A percentile compares a stretch with the other conserved stretches of the same genome.
Evolutionary conservation across 1,284 basidiomycete genomes (phyloP).

Genomic region (Leccinum insolens): DNA sequence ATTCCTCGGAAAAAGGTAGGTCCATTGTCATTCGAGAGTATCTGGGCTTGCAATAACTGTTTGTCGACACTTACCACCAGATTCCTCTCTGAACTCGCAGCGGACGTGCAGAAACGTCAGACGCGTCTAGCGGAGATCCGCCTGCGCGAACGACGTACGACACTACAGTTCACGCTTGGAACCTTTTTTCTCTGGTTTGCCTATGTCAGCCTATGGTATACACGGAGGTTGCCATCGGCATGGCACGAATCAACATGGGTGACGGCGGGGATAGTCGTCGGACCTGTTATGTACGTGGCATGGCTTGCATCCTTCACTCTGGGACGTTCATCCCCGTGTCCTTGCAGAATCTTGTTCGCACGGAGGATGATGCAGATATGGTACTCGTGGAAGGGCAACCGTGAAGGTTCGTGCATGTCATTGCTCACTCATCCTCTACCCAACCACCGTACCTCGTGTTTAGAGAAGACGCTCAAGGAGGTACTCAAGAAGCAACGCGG

Average conservation of each 20-base stretch:
- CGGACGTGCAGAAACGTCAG: conserved; percentile 76
- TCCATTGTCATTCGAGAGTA: too few species aligned
- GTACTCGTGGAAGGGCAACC: conserved; percentile 83
- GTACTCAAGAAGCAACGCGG: conserved; percentile 81
- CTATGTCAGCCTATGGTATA: conserved; percentile 86
- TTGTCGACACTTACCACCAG: too few species aligned
- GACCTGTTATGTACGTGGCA: conserved; percentile 77
- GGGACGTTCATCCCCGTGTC: conserved; percentile 6
- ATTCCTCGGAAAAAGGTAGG: too few species aligned
- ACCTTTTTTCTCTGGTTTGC: conserved; percentile 79
- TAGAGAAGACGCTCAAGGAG: conserved; percentile 80
- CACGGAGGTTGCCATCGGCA: conserved; percentile 54
- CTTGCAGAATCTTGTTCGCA: conserved; percentile 75
- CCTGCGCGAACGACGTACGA: conserved; percentile 81
- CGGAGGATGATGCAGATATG: conserved; percentile 85
- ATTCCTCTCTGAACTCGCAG: conserved; percentile 61
- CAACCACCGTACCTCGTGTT: background rate
- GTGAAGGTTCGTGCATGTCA: conserved; percentile 68
- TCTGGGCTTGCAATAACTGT: too few species aligned
- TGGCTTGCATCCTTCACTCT: conserved; percentile 1
- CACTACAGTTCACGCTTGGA: conserved; percentile 82
- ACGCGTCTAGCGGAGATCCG: conserved; percentile 86
- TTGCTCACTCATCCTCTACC: background rate
- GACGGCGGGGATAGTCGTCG: conserved; percentile 64
- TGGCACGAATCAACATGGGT: conserved; percentile 43